Evolutionary conservation across 176 grass and related monocot genomes (phyloP), one percentile per base, ranked within the genome.

Genomic region (Triticum timopheevii): DNA sequence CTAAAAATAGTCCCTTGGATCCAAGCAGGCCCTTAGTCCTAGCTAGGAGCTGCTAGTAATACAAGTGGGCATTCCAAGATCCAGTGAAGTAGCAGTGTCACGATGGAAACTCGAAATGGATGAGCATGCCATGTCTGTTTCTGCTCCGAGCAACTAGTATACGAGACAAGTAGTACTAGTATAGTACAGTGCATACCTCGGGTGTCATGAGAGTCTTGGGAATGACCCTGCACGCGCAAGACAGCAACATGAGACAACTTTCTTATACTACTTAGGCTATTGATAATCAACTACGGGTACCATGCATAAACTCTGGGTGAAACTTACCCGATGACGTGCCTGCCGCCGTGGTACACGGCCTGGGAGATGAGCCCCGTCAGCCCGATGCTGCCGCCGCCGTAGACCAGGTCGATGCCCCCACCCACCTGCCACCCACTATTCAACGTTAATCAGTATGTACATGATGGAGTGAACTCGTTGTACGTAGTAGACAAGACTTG

Each of bases 331-430:
- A 90, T 67, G 80, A 94, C 93, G 68, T 89, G 90, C 84, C 90
- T 75, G 70, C 93, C 90, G 12, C 87, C 89, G 38, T 56, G 40
- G 84, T 87, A 45, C 64, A 94, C 92, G 56, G 93, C 85, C 25
- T 61, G 72, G 44, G 93, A 92, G 86, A 94, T 67, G 65, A 94
- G 84, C 5, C 90, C 90, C 90, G 90, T 92, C 70, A 94, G 93
- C 3, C 90, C 90, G 24, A 88, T 42, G 88, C 93, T 69, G 22
- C 93, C 93, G 72, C 93, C 90, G 13, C 93, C 90, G 44, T 94
- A 94, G 44, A 94, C 90, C 77, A 92, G 86, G 73, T 90, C 93
- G 50, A 94, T 88, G 70, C 81, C 90, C 65, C 93, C 85, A 16
- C 70, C 85, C 34, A 94, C 90, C 93, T 94, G 87, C 38, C 49